These are phyloP conservation scores for Scedosporium aurantiacum DNA, from an alignment of 2,329 filamentous ascomycete genomes.

Conservation along the genomic window DNA sequence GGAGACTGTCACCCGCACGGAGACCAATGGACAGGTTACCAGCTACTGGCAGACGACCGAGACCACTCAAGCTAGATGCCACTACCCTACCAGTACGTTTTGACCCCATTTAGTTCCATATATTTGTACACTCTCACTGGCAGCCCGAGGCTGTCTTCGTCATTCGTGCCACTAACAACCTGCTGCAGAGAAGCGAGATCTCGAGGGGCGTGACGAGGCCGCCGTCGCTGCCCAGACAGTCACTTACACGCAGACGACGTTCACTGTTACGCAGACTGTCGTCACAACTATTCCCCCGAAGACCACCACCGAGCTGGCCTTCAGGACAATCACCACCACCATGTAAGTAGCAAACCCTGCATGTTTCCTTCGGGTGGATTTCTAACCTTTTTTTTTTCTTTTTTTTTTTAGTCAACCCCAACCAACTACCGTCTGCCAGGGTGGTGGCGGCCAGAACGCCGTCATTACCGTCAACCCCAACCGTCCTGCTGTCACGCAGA, in stretches of 20 bases:
- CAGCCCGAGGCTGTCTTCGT: background rate
- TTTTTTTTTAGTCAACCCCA: constrained; percentile 15
- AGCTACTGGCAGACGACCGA: constrained; percentile 21
- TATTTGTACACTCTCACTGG: background rate
- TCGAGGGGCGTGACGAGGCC: constrained; percentile 10
- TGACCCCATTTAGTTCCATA: background rate
- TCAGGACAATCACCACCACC: constrained; percentile 20
- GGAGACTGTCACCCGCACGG: constrained; percentile 20
- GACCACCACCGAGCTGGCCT: constrained; percentile 23
- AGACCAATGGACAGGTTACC: constrained; percentile 21
- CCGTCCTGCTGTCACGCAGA: constrained; percentile 20
- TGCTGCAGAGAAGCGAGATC: constrained; percentile 7
- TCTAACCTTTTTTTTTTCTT: background rate
- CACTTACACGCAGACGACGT: constrained; percentile 25
- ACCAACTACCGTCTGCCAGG: constrained; percentile 22
- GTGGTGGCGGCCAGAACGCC: constrained; percentile 13
- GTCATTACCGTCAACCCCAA: constrained; percentile 21
- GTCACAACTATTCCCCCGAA: constrained; percentile 20
- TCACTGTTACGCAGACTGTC: constrained; percentile 22
- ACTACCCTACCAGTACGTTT: constrained; percentile 19
- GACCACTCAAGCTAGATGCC: constrained; percentile 21
- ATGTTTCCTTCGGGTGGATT: background rate
- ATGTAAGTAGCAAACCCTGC: constrained; percentile 7
- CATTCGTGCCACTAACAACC: background rate
- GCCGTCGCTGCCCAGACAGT: constrained; percentile 22